These are phyloP conservation scores for Diutina neorugosa DNA, from an alignment of 1,139 yeast genomes.

Conservation along the genomic window DNA sequence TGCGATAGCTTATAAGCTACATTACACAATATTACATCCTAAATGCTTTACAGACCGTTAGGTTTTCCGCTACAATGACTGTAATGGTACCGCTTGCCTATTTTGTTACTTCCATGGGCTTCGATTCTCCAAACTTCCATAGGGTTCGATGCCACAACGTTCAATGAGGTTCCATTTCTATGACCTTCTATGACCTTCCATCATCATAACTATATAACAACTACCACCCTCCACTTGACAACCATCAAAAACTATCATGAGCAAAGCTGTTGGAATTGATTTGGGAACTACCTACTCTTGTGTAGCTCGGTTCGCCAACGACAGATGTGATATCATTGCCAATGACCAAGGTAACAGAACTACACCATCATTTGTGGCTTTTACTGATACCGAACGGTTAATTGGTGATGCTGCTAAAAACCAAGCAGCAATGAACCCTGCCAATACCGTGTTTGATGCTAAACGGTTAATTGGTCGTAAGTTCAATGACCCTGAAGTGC, in stretches of 20 bases:
- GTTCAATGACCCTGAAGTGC: slow-evolving; percentile 81
- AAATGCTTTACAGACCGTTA: no score
- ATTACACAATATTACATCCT: no score
- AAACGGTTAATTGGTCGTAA: slow-evolving; percentile 97
- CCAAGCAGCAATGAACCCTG: slow-evolving; percentile 97
- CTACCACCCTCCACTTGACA: no score
- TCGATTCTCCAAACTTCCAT: no score
- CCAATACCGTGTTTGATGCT: slow-evolving; percentile 93
- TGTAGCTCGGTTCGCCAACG: slow-evolving; percentile 86
- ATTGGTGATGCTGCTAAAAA: slow-evolving; percentile 99
- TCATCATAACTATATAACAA: no score
- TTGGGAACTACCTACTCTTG: slow-evolving; percentile 12
- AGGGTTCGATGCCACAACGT: no score
- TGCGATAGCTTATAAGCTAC: no score
- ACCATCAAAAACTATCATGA: not conserved
- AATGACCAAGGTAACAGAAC: slow-evolving; percentile 90
- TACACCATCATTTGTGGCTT: slow-evolving; percentile 93
- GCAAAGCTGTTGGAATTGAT: slow-evolving; percentile 91
- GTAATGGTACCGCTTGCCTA: no score
- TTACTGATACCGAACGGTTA: slow-evolving; percentile 94
- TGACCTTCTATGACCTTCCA: no score
- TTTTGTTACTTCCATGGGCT: not conserved
- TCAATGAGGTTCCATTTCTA: no score
- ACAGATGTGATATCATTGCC: slow-evolving; percentile 68
- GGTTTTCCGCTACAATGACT: no score